Conservation (phyloP, 257 asterid species). For the Solanum dulcamara region DNA sequence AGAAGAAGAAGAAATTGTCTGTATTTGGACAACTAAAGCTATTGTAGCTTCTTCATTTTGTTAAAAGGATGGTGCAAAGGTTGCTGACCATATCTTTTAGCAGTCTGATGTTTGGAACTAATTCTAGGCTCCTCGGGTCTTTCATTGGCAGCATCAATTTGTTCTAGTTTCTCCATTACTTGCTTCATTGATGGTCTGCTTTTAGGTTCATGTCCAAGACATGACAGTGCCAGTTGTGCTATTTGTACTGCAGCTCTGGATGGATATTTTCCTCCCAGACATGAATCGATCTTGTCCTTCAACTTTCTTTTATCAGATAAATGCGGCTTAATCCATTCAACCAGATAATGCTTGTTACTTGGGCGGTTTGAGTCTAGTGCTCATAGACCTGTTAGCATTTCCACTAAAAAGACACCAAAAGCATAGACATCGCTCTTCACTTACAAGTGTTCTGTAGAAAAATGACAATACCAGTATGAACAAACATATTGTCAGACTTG, state of each 20-base stretch:
- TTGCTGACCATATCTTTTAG: conserved; percentile 1
- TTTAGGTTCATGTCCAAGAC: conserved; percentile 39
- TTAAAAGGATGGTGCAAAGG: conserved; percentile 3
- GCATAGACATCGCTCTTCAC: not conserved
- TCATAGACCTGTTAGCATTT: conserved; percentile 1
- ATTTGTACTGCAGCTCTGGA: conserved; percentile 29
- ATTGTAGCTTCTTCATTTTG: not conserved
- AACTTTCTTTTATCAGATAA: not conserved
- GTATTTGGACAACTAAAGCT: no score
- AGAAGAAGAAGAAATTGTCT: no score
- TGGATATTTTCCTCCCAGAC: conserved; percentile 48
- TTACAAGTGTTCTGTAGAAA: conserved; percentile 4
- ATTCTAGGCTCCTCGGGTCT: conserved; percentile 21
- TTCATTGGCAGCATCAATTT: conserved; percentile 19
- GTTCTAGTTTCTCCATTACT: conserved; percentile 31
- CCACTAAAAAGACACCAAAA: not conserved
- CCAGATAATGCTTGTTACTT: conserved; percentile 23
- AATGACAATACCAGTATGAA: not conserved
- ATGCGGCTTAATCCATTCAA: conserved; percentile 53
- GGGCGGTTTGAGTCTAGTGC: conserved; percentile 41
- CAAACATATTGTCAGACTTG: not conserved
- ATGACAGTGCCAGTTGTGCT: conserved; percentile 6
- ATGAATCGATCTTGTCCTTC: conserved; percentile 25
- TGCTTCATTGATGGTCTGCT: conserved; percentile 54
- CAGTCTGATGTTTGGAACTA: conserved; percentile 8